These are phyloP conservation scores for Fraxinus floribunda DNA, from an alignment of 305 asterid species.

Conservation along the genomic window DNA sequence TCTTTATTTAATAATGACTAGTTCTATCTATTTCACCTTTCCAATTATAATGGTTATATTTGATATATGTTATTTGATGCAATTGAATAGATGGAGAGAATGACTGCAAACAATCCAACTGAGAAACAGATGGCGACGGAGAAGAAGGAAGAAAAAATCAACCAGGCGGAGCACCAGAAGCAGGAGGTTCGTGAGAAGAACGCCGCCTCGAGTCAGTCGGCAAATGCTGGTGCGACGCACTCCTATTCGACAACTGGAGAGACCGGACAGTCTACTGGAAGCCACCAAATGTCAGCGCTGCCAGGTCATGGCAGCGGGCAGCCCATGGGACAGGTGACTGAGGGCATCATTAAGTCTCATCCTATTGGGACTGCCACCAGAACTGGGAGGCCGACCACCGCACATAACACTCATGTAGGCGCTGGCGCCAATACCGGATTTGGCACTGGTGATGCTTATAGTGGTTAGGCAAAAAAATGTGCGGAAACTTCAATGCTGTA, in stretches of 20 bases:
- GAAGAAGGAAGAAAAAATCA: constrained; percentile 42
- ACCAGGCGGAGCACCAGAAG: constrained; percentile 46
- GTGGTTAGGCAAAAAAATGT: constrained; percentile 22
- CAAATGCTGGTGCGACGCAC: no score
- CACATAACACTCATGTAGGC: constrained; percentile 42
- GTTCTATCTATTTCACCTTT: no score
- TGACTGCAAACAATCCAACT: constrained; percentile 39
- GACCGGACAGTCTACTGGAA: constrained; percentile 34
- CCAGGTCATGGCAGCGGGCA: constrained; percentile 56
- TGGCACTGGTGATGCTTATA: constrained; percentile 44
- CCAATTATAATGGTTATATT: not conserved
- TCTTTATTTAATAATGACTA: no score
- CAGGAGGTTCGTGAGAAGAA: constrained; percentile 39
- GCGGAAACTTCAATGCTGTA: no score
- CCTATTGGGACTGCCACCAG: constrained; percentile 57
- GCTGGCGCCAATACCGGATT: constrained; percentile 29
- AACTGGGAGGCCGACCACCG: constrained; percentile 37
- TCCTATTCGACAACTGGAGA: constrained; percentile 49
- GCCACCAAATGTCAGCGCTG: constrained; percentile 55
- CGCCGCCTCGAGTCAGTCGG: constrained; percentile 34
- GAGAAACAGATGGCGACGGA: constrained; percentile 53
- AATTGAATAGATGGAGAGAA: constrained; percentile 41
- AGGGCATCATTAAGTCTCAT: constrained; percentile 41
- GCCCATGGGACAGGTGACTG: constrained; percentile 52
- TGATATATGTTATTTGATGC: not conserved